Evolutionary conservation across 768 basidiomycete genomes (phyloP).

Genomic region (Galerina sulciceps): DNA sequence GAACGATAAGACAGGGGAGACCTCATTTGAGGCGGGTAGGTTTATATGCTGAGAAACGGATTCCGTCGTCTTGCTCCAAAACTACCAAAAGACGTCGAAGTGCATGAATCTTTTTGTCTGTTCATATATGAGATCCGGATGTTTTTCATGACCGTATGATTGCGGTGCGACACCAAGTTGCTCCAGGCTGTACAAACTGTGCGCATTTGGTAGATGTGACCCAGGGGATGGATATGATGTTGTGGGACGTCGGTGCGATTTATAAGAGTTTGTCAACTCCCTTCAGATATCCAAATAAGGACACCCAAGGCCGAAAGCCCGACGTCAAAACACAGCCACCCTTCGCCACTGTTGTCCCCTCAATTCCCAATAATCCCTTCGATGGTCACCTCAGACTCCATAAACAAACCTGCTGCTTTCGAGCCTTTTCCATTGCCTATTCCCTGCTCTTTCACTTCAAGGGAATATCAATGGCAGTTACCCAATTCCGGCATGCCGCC

Average conservation of each 20-base stretch:
- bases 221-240: constrained; percentile 34
- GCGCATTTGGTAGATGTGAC: constrained; percentile 50
- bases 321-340: constrained; percentile 26
- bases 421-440: too few species aligned
- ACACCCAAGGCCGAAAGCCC: constrained; percentile 25
- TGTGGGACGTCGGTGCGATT: constrained; percentile 22
- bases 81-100: constrained; percentile 27
- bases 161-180: constrained; percentile 40
- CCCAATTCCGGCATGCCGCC: too few species aligned
- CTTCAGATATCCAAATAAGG: constrained; percentile 43
- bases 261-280: constrained; percentile 26
- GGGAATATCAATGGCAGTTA: too few species aligned
- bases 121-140: constrained; percentile 49
- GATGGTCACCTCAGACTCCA: too few species aligned
- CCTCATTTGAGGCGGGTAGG: constrained; percentile 33
- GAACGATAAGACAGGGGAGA: constrained; percentile 36
- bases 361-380: too few species aligned
- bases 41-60: constrained; percentile 31
- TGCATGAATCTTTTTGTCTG: constrained; percentile 30
- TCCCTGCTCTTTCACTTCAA: too few species aligned
- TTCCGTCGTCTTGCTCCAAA: constrained; percentile 27
- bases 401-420: too few species aligned
- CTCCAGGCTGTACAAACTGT: constrained; percentile 42
- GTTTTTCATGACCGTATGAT: constrained; percentile 51
- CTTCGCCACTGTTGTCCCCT: not conserved